These are phyloP conservation scores for Berkeleyomyces rouxiae DNA, from an alignment of 2,329 filamentous ascomycete species.

Conservation along the genomic window DNA sequence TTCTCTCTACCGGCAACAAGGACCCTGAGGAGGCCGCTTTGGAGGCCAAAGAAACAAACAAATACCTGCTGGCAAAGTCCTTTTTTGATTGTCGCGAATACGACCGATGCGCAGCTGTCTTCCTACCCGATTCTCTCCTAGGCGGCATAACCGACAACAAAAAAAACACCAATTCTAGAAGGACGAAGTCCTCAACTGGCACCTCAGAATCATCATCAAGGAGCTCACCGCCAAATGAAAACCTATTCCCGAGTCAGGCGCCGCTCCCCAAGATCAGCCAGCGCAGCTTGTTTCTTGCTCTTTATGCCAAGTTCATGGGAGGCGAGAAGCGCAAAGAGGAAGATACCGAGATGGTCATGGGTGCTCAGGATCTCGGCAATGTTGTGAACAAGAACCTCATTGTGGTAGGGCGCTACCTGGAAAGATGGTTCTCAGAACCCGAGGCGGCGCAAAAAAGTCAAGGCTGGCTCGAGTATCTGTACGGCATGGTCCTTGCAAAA, in stretches of 20 bases:
- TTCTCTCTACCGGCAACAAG: conserved; percentile 35
- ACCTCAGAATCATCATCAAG: conserved; percentile 13
- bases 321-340: conserved; percentile 95
- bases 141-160: conserved; percentile 43
- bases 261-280: conserved; percentile 53
- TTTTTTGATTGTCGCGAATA: conserved; percentile 93
- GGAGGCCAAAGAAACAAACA: conserved; percentile 63
- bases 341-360: conserved; percentile 92
- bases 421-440: conserved; percentile 62
- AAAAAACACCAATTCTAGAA: conserved; percentile 22
- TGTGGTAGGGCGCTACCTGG: conserved; percentile 55
- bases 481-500: conserved; percentile 78
- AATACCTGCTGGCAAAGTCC: conserved; percentile 79
- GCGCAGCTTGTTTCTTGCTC: conserved; percentile 76
- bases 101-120: conserved; percentile 80
- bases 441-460: conserved; percentile 50
- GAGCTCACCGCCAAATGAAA: conserved; percentile 15
- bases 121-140: conserved; percentile 66
- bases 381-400: conserved; percentile 74
- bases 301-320: conserved; percentile 84
- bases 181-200: neutral
- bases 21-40: conserved; percentile 59
- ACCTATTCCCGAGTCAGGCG: conserved; percentile 15
- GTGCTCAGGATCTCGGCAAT: conserved; percentile 73
- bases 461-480: conserved; percentile 85